These are phyloP conservation scores for Nicotiana otophora DNA, from an alignment of 257 asterid genomes.

Conservation along the genomic window DNA sequence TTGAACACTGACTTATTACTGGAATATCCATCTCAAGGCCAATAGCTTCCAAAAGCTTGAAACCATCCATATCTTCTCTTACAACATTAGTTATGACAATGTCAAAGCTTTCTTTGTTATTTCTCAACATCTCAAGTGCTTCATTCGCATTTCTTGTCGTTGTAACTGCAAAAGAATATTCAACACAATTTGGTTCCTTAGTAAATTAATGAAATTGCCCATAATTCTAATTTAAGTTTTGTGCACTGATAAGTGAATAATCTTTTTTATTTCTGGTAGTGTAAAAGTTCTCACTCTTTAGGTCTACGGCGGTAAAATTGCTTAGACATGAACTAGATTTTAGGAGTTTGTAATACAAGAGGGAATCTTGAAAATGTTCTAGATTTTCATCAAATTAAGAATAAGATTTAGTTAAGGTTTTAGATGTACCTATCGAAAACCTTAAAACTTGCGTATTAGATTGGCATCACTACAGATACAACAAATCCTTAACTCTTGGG, in stretches of 20 bases:
- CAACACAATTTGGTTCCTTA: background rate
- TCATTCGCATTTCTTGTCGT: conserved; percentile 2
- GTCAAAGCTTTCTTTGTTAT: conserved; percentile 5
- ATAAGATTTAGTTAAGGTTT: too few relatives aligned
- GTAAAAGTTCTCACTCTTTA: background rate
- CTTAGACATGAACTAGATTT: background rate
- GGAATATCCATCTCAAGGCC: conserved; percentile 20
- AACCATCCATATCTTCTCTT: conserved; percentile 15
- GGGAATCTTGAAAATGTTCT: background rate
- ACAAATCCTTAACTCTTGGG: background rate
- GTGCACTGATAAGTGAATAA: background rate
- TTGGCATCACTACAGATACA: too few relatives aligned
- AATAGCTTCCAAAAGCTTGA: conserved; percentile 11
- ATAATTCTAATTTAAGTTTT: background rate
- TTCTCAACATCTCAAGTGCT: conserved; percentile 19
- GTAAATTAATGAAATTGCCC: background rate
- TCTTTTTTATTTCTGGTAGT: background rate
- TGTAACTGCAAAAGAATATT: conserved; percentile 6
- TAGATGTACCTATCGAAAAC: background rate
- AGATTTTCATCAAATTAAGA: background rate
- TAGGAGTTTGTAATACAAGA: background rate
- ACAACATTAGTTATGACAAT: conserved; percentile 12
- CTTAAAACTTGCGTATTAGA: too few relatives aligned
- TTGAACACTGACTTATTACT: conserved; percentile 11
- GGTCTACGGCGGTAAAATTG: background rate